These are phyloP conservation scores for Fusarium sacchari DNA, from an alignment of 2,329 filamentous ascomycete species.

Conservation along the genomic window DNA sequence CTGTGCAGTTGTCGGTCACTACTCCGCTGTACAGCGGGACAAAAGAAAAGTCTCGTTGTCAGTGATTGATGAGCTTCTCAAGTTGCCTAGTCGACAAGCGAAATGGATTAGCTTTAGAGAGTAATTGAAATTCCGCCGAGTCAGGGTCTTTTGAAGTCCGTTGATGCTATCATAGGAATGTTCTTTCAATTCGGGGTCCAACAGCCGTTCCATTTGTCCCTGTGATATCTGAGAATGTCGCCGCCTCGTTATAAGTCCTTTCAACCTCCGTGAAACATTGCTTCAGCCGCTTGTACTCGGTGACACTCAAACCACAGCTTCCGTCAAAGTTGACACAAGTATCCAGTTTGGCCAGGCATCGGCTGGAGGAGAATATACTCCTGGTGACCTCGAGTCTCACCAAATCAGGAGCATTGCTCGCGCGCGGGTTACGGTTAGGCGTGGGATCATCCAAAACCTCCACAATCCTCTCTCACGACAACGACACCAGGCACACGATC, in stretches of 20 bases:
- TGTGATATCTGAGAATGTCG: not conserved
- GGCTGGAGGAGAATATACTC: not conserved
- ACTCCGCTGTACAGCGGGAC: not conserved
- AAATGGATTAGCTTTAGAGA: not conserved
- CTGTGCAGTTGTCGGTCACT: not conserved
- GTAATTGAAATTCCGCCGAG: conserved; percentile 1
- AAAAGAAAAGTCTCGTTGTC: not conserved
- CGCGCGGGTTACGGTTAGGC: conserved; percentile 8
- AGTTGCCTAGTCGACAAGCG: conserved; percentile 29
- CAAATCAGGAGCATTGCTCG: conserved; percentile 17
- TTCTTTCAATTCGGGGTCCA: not conserved
- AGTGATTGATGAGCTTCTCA: conserved; percentile 5
- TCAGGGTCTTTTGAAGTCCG: conserved; percentile 2
- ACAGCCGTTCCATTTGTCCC: not conserved
- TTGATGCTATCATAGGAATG: conserved; percentile 25
- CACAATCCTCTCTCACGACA: conserved; percentile 15
- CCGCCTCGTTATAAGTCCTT: conserved; percentile 13
- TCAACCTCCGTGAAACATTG: conserved; percentile 38
- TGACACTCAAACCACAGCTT: conserved; percentile 27
- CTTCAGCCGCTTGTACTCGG: conserved; percentile 37
- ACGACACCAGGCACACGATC: conserved; percentile 8
- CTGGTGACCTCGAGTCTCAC: conserved; percentile 1
- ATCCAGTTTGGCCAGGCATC: conserved; percentile 1
- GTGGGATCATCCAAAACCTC: conserved; percentile 16
- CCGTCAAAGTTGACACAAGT: conserved; percentile 7